Conservation (phyloP, 83 land plant species). For the Picea mariana region DNA sequence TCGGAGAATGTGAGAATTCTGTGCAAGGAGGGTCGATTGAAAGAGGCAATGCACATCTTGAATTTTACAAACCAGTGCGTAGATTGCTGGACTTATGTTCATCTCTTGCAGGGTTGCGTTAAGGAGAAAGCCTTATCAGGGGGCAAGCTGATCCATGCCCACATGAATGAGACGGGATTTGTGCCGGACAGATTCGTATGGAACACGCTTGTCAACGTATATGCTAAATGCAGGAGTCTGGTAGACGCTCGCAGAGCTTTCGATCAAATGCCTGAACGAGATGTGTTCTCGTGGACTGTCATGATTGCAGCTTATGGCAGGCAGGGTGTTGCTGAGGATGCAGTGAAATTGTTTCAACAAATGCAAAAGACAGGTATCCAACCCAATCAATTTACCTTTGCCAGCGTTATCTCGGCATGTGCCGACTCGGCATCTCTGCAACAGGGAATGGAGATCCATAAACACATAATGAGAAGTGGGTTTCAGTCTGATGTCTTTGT, state of each 20-base stretch:
- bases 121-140: neutral
- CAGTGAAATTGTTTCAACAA: neutral
- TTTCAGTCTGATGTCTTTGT: constrained; percentile 36
- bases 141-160: neutral
- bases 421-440: constrained; percentile 47
- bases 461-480: constrained; percentile 18
- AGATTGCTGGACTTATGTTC: neutral
- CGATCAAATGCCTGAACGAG: neutral
- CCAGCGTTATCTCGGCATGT: constrained; percentile 40
- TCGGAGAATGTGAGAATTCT: neutral
- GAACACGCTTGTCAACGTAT: neutral
- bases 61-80: neutral
- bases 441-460: constrained; percentile 42
- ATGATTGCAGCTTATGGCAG: too few species aligned
- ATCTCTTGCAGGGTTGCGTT: neutral
- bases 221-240: neutral
- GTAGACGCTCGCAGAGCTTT: neutral
- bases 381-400: constrained; percentile 21
- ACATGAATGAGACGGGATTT: neutral
- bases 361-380: neutral
- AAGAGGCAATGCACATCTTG: neutral
- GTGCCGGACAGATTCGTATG: neutral
- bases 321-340: too few species aligned
- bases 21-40: neutral
- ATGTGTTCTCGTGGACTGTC: neutral